phyloP scores from a whole-genome alignment of 441 rosid species.

The Eugenia klotzschiana region DNA sequence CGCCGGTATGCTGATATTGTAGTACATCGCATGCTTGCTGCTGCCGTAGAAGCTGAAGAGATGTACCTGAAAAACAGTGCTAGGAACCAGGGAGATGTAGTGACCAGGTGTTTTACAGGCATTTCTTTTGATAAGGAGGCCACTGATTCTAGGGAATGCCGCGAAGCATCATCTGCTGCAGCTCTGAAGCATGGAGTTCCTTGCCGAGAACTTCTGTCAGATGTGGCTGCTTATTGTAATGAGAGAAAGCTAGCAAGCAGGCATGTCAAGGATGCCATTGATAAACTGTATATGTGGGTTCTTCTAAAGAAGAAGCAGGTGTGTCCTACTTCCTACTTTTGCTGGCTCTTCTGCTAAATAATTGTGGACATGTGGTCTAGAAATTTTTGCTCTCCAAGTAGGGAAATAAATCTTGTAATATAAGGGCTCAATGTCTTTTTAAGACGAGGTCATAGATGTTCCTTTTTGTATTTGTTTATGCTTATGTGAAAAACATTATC shows the following conservation, averaged over 20 bases:
- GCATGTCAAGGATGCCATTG: constrained; percentile 72
- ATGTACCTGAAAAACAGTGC: constrained; percentile 19
- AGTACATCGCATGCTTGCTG: constrained; percentile 75
- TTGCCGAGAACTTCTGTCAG: constrained; percentile 30
- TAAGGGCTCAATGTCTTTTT: neutral
- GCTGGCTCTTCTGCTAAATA: neutral
- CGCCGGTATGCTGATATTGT: constrained; percentile 84
- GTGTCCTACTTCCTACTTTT: neutral
- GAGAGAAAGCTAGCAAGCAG: constrained; percentile 54
- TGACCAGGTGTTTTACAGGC: constrained; percentile 43
- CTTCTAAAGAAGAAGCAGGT: constrained; percentile 66
- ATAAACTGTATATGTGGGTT: constrained; percentile 73
- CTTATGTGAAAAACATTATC: neutral
- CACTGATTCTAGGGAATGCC: constrained; percentile 45
- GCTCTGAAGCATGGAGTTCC: constrained; percentile 55
- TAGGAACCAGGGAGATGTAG: constrained; percentile 8
- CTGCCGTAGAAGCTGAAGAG: constrained; percentile 74
- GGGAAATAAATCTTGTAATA: neutral
- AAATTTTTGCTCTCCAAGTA: neutral
- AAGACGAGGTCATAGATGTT: neutral
- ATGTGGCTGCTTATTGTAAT: constrained; percentile 55
- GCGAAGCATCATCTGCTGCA: constrained; percentile 43
- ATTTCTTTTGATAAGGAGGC: constrained; percentile 42
- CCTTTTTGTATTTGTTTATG: neutral
- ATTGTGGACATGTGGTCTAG: neutral